Evolutionary conservation across 306 rosid genomes (phyloP), one percentile per base, ranked within the genome.

Genomic region (Delonix regia): DNA sequence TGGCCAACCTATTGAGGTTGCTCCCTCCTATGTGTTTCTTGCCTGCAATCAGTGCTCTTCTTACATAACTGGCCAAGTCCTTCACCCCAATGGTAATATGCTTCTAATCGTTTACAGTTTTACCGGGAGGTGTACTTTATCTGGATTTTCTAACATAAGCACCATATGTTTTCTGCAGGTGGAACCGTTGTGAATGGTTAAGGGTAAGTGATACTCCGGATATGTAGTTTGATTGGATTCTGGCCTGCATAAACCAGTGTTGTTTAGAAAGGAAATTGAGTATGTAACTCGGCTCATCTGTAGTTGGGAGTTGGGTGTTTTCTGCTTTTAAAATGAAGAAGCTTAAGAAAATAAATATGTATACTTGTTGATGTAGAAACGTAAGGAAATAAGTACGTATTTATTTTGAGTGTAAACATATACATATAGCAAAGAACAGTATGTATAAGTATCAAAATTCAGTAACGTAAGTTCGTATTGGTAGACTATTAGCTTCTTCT

Each of bases 1-100:
- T 47, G 93, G 97, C 3, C 97, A 94, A 33, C 98, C 96, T 2
- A 38, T 82, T 62, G 96, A 91, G 77, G 94, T 94, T 57, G 98
- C 94, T 22, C 98, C 97, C 0, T 83, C 87, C 24, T 85, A 63
- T 75, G 86, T 85, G 7, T 92, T 92, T 71, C 96, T 94, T 63
- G 97, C 96, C 10, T 51, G 79, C 90, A 88, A n/a, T n/a, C 85
- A 81, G 0, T 87, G 85, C 74, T 90, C 94, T 64, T 92, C 96
- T 61, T 92, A 90, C 83, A 77, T 89, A 0, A 82, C 89, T 33
- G 98, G 98, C 82, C 97, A 94, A 86, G 91, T 92, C 68, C 87
- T 94, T 34, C 98, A 92, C 78, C 97, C 96, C 25, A 94, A 90
- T 2, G 96, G 97, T 90, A 53, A 75, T 18, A 16, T 33, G 21